Conservation (phyloP, 441 rosid species). For the Pelargonium hybrid region DNA sequence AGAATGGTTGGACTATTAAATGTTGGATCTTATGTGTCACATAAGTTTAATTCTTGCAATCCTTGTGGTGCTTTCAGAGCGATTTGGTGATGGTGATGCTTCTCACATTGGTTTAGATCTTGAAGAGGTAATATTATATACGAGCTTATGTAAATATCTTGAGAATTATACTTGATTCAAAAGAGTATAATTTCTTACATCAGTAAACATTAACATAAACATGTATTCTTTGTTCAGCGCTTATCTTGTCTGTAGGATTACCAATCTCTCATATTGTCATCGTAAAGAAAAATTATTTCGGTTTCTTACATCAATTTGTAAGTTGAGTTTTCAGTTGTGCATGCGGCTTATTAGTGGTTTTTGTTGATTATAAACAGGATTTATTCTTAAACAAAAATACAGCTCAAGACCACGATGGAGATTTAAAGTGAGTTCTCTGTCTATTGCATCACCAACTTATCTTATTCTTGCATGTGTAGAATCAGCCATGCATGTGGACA, state of each 20-base stretch:
- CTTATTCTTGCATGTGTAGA: neutral
- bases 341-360: constrained; percentile 16
- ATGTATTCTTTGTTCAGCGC: neutral
- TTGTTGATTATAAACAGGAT: constrained; percentile 38
- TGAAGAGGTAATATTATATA: constrained; percentile 64
- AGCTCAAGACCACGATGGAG: constrained; percentile 31
- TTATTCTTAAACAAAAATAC: constrained; percentile 51
- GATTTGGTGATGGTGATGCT: constrained; percentile 94
- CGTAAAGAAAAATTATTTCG: neutral
- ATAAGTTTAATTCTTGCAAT: constrained; percentile 16
- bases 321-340: constrained; percentile 4
- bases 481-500: neutral
- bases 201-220: neutral
- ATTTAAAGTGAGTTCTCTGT: constrained; percentile 38
- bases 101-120: constrained; percentile 87
- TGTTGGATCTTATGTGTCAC: constrained; percentile 2
- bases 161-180: neutral
- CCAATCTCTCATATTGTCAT: neutral
- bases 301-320: neutral
- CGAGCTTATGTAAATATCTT: neutral
- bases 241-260: neutral
- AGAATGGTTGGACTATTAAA: constrained; percentile 10
- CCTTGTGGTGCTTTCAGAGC: constrained; percentile 46
- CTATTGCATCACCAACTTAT: neutral
- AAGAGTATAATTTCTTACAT: neutral